Conservation (phyloP, 345 rosid genomes). For the Citrus glauca region DNA sequence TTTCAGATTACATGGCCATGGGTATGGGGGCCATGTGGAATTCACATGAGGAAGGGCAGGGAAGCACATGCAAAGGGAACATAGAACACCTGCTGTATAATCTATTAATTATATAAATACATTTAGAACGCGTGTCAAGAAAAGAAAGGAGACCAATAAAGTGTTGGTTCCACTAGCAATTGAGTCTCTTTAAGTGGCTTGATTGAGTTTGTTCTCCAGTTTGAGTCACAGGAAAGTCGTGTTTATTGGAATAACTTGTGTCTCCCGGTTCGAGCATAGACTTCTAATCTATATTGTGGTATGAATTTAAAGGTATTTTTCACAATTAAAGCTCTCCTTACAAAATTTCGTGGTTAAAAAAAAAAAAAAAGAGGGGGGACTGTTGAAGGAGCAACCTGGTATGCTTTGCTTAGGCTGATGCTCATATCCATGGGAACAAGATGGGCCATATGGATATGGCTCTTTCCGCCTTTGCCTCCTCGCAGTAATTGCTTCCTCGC, state of each 20-base stretch:
- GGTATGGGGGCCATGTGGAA: constrained; percentile 57
- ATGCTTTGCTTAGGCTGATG: constrained; percentile 25
- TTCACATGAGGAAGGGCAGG: constrained; percentile 43
- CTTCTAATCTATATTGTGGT: fast-evolving
- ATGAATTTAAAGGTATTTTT: fast-evolving
- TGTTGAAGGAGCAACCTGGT: constrained; percentile 25
- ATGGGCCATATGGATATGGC: constrained; percentile 42
- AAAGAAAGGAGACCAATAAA: neutral
- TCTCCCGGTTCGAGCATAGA: fast-evolving
- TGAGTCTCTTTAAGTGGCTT: fast-evolving
- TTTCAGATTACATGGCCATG: constrained; percentile 15
- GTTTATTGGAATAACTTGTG: fast-evolving
- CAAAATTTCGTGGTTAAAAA: fast-evolving
- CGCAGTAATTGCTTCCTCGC: constrained; percentile 14
- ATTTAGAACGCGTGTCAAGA: neutral
- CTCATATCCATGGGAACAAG: constrained; percentile 29
- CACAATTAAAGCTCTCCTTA: fast-evolving
- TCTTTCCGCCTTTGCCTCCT: constrained; percentile 23
- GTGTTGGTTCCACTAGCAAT: too few relatives aligned
- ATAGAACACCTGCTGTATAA: constrained; percentile 48
- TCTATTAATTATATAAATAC: neutral
- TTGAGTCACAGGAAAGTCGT: too few relatives aligned
- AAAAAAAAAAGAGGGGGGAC: too few relatives aligned
- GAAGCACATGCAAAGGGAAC: constrained; percentile 56
- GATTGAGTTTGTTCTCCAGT: fast-evolving